Conservation (phyloP, 768 basidiomycete genomes). For the Calocera cornea region DNA sequence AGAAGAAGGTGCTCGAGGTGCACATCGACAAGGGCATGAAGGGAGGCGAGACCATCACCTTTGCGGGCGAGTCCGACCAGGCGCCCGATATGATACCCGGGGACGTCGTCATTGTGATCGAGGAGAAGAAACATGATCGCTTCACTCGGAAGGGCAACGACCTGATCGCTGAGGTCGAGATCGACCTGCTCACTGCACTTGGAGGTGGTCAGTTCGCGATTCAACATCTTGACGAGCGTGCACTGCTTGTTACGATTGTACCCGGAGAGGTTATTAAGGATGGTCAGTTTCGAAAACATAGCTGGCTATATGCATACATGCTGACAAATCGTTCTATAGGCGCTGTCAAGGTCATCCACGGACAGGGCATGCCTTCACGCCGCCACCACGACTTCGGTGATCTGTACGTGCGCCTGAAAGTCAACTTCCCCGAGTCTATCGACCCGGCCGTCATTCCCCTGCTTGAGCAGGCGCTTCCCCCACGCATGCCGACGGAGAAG, state of each 20-base stretch:
- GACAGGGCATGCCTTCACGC: slow-evolving; percentile 97
- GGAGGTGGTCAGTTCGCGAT: slow-evolving; percentile 84
- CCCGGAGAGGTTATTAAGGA: slow-evolving; percentile 90
- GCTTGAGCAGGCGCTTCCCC: slow-evolving; percentile 76
- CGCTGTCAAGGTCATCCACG: slow-evolving; percentile 76
- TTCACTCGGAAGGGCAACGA: slow-evolving; percentile 86
- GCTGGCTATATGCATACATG: slow-evolving; percentile 8
- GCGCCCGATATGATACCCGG: slow-evolving; percentile 79
- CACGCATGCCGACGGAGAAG: slow-evolving; percentile 52
- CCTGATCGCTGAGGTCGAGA: slow-evolving; percentile 70
- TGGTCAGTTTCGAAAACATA: slow-evolving; percentile 39
- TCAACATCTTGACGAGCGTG: slow-evolving; percentile 87
- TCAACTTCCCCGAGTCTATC: slow-evolving; percentile 80
- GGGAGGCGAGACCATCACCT: slow-evolving; percentile 78
- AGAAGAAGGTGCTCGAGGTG: slow-evolving; percentile 95
- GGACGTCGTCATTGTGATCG: slow-evolving; percentile 86
- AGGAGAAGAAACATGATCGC: slow-evolving; percentile 79
- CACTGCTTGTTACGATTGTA: slow-evolving; percentile 63
- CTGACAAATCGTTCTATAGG: slow-evolving; percentile 33
- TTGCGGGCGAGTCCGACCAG: slow-evolving; percentile 85
- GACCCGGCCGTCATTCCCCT: slow-evolving; percentile 49
- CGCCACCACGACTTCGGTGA: slow-evolving; percentile 95
- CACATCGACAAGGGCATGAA: slow-evolving; percentile 98
- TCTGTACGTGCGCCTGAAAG: slow-evolving; percentile 71
- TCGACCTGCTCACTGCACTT: slow-evolving; percentile 86